Evolutionary conservation across 768 basidiomycete genomes (phyloP), one percentile per base, ranked within the genome.

Genomic region (Imleria badia): DNA sequence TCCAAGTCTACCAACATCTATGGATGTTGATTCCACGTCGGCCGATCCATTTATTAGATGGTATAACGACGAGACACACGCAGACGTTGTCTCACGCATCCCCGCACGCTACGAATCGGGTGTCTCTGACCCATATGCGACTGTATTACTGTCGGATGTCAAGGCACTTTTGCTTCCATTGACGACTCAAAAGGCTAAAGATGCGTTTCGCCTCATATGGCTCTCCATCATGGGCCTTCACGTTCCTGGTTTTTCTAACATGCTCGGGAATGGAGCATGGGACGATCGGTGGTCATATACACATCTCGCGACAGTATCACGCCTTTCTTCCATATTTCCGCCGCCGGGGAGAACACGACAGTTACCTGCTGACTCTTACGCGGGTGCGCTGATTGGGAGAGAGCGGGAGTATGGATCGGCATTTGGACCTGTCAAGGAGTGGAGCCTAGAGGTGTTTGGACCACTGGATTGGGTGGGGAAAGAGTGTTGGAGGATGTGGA

Each of bases 111-210:
- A 84, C 52, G 75, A 79, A 6, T 73, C 72, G 19, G 73, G 73
- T 19, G 74, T 78, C 23, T 66, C 72, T 17, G 91, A 94, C 66
- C 91, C 91, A 7, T 91, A 89, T 63, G 75, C 83, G 3, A 83
- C 79, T 5, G 78, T 93, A 31, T 71, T 94, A 15, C 87, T 94
- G 66, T 76, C 81, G 33, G 91, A 94, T 62, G 78, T 94, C 56
- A 81, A 81, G 20, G 68, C 80, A 5, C 68, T 84, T 30, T 68
- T 92, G 14, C 68, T 90, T 42, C 54, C 71, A 9, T 48, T 88
- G 42, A 70, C 67, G 14, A 76, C 78, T 17, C 55, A 61, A 13
- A 67, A 62, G 26, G 80, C 81, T 0, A 83, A 81, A 71, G 61
- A 79, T 38, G 74, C 77, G 8, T 83, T 93, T 59, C 82, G 90